Conservation (phyloP, 2,329 filamentous ascomycete species). For the Trichoderma sp. region DNA sequence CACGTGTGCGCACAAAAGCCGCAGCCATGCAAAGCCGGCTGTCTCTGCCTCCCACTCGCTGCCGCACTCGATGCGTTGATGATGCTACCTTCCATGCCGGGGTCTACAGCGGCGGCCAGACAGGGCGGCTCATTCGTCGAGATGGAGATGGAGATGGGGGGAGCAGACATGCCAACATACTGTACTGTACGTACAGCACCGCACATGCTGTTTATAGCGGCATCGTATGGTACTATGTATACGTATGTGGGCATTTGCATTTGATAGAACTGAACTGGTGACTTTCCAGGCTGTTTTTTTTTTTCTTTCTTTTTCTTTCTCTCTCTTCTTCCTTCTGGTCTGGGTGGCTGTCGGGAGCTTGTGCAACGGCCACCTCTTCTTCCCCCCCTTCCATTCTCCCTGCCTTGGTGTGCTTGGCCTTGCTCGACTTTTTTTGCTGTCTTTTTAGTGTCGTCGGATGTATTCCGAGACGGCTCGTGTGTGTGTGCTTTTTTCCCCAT, state of each 20-base stretch:
- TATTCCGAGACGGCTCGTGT: background rate
- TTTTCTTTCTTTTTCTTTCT: no score
- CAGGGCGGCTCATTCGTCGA: background rate
- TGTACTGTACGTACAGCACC: background rate
- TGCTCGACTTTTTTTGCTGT: background rate
- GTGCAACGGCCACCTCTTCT: background rate
- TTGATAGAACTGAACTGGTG: background rate
- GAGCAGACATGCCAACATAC: background rate
- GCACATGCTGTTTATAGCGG: background rate
- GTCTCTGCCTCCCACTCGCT: background rate
- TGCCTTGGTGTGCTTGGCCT: background rate
- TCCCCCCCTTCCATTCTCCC: background rate
- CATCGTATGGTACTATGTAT: no score
- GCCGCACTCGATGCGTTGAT: background rate
- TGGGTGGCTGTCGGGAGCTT: slow-evolving; percentile 12
- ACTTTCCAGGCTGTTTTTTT: no score
- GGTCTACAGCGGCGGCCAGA: background rate
- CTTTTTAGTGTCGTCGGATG: slow-evolving; percentile 6
- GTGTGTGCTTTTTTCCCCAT: background rate
- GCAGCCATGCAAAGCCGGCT: background rate
- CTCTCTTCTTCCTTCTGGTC: background rate
- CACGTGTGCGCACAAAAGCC: background rate
- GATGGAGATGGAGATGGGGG: background rate
- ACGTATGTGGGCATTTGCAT: no score
- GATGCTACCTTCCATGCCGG: slow-evolving; percentile 19